Conservation (phyloP, 2,329 filamentous ascomycete genomes). For the Fusarium sp. region DNA sequence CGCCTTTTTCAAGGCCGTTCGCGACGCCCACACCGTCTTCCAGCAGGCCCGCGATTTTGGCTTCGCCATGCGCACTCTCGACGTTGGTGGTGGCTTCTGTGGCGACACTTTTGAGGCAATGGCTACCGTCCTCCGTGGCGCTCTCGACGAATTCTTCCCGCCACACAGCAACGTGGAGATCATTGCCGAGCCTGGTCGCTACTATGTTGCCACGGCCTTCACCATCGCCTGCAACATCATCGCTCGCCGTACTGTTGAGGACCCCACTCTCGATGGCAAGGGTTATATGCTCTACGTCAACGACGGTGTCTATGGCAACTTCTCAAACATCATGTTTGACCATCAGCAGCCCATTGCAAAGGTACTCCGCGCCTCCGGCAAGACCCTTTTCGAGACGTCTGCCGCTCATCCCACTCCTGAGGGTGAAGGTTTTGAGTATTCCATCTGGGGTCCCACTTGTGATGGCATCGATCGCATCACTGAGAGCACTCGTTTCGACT, state of each 20-base stretch:
- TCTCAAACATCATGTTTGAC: constrained; percentile 99
- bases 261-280: constrained; percentile 73
- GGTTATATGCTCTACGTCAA: constrained; percentile 99
- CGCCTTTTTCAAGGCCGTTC: constrained; percentile 90
- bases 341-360: constrained; percentile 92
- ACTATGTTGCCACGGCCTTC: constrained; percentile 94
- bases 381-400: constrained; percentile 69
- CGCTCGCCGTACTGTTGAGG: constrained; percentile 87
- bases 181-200: constrained; percentile 96
- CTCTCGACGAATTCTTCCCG: constrained; percentile 91
- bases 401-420: constrained; percentile 61
- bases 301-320: constrained; percentile 98
- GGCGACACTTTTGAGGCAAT: constrained; percentile 93
- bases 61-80: constrained; percentile 86
- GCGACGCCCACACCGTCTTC: constrained; percentile 90
- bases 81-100: constrained; percentile 94
- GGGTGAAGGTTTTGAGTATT: constrained; percentile 79
- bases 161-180: constrained; percentile 77
- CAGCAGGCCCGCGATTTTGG: constrained; percentile 83
- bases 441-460: constrained; percentile 97
- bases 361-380: constrained; percentile 75
- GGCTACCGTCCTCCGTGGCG: constrained; percentile 81
- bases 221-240: constrained; percentile 97
- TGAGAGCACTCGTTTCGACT: constrained; percentile 80
- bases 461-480: constrained; percentile 97